Conservation (phyloP, 768 basidiomycete species). For the Kwoniella sp. region DNA sequence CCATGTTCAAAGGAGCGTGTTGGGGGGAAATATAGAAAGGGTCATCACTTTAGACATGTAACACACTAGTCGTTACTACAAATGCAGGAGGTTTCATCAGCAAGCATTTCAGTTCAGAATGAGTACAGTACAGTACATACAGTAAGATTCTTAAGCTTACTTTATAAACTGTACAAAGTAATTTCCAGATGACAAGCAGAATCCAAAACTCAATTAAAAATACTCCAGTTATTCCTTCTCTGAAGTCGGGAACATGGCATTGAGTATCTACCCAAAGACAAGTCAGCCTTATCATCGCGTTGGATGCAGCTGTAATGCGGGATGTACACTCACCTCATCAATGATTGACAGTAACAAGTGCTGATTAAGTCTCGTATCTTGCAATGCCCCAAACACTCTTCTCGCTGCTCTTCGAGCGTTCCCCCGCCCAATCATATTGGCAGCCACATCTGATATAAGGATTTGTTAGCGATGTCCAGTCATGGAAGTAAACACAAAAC, state of each 20-base stretch:
- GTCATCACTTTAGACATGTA: too few species aligned
- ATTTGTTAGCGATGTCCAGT: neutral
- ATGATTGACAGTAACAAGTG: conserved; percentile 84
- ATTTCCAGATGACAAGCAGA: too few species aligned
- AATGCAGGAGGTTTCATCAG: too few species aligned
- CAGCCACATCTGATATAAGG: conserved; percentile 76
- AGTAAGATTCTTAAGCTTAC: too few species aligned
- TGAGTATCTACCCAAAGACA: conserved; percentile 13
- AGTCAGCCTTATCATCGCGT: neutral
- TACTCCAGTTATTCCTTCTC: neutral
- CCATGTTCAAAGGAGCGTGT: too few species aligned
- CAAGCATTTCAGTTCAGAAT: too few species aligned
- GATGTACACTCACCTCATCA: conserved; percentile 70
- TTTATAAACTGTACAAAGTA: neutral
- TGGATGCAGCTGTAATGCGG: too few species aligned
- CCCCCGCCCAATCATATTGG: conserved; percentile 96
- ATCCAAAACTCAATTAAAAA: neutral
- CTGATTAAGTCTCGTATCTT: conserved; percentile 91
- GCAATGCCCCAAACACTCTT: conserved; percentile 87
- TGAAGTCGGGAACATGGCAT: conserved; percentile 27
- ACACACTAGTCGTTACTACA: too few species aligned
- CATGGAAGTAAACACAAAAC: neutral
- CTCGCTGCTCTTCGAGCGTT: conserved; percentile 92
- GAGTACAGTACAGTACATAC: too few species aligned
- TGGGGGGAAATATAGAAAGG: too few species aligned